Evolutionary conservation across 164 flowering plant species (phyloP), one percentile per base, ranked within the genome.

Genomic region (Litsea cubeba): DNA sequence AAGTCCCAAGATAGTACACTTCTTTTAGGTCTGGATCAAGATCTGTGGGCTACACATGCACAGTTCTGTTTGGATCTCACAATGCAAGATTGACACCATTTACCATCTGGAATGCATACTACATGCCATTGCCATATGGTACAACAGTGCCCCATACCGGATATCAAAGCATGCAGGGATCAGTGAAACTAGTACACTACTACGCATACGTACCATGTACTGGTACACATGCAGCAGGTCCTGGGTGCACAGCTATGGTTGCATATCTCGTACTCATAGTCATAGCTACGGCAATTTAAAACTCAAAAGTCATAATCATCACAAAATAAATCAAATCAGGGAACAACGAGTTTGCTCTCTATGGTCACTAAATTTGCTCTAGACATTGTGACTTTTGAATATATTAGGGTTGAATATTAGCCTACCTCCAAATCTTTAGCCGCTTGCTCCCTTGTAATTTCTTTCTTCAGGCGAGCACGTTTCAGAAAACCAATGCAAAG

Each of bases 401-500:
- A 54, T 15, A 54, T 54, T 40, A 40, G 22, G 69, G 8, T 17
- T 66, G 69, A 5, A 11, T 32, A 17, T 14, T 28, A 66, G 46
- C 50, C 78, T 85, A 93, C 99, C 92, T 90, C 88, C 58, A 95
- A 84, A 82, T 91, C 93, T 83, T 80, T 87, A 24, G 88, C 76
- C 64, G 99, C 96, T 81, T 95, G 94, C 12, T 85, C 93, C 75
- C 87, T 89, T 57, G 94, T 71, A 57, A 85, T 76, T 82, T 89
- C 96, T 83, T 88, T 81, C 72, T 81, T 75, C 79, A 88, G 90
- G 26, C 91, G 95, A 71, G 93, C 78, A 75, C 99, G 97, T 83
- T 93, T 93, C 46, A 95, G 80, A 75, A 76, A 77, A 28, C 97
- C 99, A 79, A 95, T 89, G 86, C 99, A 95, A 4, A 93, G 77